Conservation (phyloP, 2,329 filamentous ascomycete genomes). For the Penicillium sp. region DNA sequence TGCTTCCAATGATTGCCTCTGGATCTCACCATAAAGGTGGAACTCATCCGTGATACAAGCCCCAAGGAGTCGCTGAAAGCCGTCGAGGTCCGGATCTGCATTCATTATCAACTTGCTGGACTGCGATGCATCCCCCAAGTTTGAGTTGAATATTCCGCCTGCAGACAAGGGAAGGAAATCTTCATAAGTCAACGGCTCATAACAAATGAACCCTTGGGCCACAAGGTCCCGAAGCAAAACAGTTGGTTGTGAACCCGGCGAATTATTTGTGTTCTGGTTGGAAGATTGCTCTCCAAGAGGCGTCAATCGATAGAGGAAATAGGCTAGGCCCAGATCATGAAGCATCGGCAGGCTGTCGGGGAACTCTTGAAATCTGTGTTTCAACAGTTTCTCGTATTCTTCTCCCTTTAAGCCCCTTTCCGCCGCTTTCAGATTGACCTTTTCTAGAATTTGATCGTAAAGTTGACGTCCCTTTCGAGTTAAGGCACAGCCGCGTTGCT, state of each 20-base stretch:
- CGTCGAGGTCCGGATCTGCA: constrained; percentile 29
- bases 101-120: constrained; percentile 27
- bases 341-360: constrained; percentile 48
- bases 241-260: not conserved
- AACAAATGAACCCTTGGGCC: constrained; percentile 33
- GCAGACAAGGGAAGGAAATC: constrained; percentile 58
- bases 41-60: constrained; percentile 27
- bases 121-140: constrained; percentile 30
- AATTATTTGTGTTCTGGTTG: not conserved
- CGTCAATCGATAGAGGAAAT: constrained; percentile 39
- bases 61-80: constrained; percentile 27
- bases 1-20: constrained; percentile 24
- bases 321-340: constrained; percentile 40
- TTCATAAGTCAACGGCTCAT: constrained; percentile 54
- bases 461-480: constrained; percentile 48
- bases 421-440: constrained; percentile 19
- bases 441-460: constrained; percentile 49
- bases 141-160: constrained; percentile 55
- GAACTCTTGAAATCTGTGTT: constrained; percentile 36
- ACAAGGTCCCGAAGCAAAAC: constrained; percentile 35
- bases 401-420: not conserved
- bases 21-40: constrained; percentile 28
- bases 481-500: constrained; percentile 55
- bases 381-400: constrained; percentile 24
- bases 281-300: constrained; percentile 2